phyloP scores from a whole-genome alignment of 306 rosid genomes.

The Ormosia semicastrata region DNA sequence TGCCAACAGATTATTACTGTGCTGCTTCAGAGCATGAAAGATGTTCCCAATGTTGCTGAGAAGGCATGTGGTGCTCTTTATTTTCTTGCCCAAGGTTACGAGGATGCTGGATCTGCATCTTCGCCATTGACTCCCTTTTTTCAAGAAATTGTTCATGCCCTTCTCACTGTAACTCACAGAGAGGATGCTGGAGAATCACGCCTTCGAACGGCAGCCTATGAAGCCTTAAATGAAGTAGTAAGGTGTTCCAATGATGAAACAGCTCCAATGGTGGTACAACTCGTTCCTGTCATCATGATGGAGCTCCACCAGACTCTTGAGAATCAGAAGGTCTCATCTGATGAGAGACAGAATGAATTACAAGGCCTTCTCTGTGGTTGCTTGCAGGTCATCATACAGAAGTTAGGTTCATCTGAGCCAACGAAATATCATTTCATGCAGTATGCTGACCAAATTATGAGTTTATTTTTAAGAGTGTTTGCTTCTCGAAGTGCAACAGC shows the following conservation, averaged over 20 bases:
- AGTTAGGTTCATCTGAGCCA: slow-evolving; percentile 77
- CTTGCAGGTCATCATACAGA: slow-evolving; percentile 91
- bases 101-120: slow-evolving; percentile 68
- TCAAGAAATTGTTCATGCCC: slow-evolving; percentile 76
- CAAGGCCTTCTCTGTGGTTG: slow-evolving; percentile 99
- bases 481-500: slow-evolving; percentile 94
- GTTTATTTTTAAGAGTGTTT: slow-evolving; percentile 79
- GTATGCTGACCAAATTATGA: slow-evolving; percentile 89
- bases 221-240: slow-evolving; percentile 89
- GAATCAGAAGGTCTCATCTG: slow-evolving; percentile 64
- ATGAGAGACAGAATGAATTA: slow-evolving; percentile 83
- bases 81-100: slow-evolving; percentile 92
- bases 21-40: slow-evolving; percentile 87
- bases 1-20: slow-evolving; percentile 79
- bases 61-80: slow-evolving; percentile 96
- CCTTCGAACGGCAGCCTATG: slow-evolving; percentile 91
- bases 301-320: slow-evolving; percentile 88
- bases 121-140: slow-evolving; percentile 76
- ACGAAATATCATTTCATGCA: slow-evolving; percentile 72
- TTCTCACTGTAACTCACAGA: slow-evolving; percentile 78
- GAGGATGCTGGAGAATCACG: slow-evolving; percentile 93
- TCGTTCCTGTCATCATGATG: slow-evolving; percentile 72
- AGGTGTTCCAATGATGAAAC: slow-evolving; percentile 92
- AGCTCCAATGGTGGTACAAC: slow-evolving; percentile 73
- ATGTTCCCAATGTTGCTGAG: slow-evolving; percentile 95